Percentiles rank a stretch among this genome's conserved stretches.
Evolutionary conservation across 257 asterid species (phyloP).

Genomic region (Nicotiana tomentosiformis): DNA sequence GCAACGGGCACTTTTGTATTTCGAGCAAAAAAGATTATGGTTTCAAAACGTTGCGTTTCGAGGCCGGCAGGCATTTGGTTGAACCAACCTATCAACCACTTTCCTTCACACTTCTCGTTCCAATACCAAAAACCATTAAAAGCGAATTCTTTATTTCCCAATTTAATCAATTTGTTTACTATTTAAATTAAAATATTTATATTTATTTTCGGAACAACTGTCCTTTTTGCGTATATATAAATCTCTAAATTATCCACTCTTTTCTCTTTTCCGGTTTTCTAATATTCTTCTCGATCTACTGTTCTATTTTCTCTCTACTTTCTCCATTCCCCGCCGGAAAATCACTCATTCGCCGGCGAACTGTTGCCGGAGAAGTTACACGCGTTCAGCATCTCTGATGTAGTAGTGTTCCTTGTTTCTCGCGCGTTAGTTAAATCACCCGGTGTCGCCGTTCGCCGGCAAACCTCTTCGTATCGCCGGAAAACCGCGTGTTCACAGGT

Average conservation of each 20-base stretch:
- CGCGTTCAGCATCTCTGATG: background rate
- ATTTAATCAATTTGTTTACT: background rate
- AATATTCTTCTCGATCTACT: slow-evolving; percentile 30
- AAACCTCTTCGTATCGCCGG: slow-evolving; percentile 28
- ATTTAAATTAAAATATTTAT: background rate
- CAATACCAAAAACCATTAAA: background rate
- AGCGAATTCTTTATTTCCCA: background rate
- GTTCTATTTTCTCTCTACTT: slow-evolving; percentile 13
- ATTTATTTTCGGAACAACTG: background rate
- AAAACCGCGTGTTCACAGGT: slow-evolving; percentile 24
- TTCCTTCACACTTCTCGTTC: slow-evolving; percentile 32
- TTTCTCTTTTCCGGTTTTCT: slow-evolving; percentile 37
- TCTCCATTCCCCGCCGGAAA: slow-evolving; percentile 15
- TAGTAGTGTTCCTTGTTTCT: background rate
- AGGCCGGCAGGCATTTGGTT: slow-evolving; percentile 31
- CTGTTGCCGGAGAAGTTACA: background rate
- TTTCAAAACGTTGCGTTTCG: slow-evolving; percentile 6
- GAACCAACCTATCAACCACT: slow-evolving; percentile 45
- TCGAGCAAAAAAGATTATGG: too few species aligned
- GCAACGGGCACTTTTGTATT: too few species aligned
- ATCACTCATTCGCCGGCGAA: background rate
- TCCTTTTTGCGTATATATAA: slow-evolving; percentile 7
- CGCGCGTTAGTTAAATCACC: background rate
- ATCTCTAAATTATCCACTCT: slow-evolving; percentile 27
- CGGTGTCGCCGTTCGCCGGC: background rate